Conservation (phyloP, 257 asterid genomes). For the Przewalskia tangutica region DNA sequence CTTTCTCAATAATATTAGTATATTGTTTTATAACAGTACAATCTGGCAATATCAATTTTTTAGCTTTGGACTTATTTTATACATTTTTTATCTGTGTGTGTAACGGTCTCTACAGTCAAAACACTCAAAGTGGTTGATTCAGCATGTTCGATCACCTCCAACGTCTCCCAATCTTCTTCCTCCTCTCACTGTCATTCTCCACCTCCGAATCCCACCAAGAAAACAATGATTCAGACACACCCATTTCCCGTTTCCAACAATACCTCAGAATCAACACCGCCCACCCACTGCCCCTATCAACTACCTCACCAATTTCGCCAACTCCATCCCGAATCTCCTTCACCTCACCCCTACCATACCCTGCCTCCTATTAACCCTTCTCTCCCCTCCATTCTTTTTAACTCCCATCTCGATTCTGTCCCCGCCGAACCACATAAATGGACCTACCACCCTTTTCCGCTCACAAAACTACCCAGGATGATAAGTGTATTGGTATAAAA, state of each 20-base stretch:
- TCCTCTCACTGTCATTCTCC: conserved; percentile 7
- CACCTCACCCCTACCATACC: conserved; percentile 49
- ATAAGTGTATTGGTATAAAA: conserved; percentile 49
- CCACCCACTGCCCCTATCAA: conserved; percentile 62
- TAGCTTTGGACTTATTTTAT: too few relatives aligned
- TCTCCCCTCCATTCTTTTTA: conserved; percentile 65
- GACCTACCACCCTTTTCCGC: conserved; percentile 77
- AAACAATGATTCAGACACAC: conserved; percentile 15
- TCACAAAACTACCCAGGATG: conserved; percentile 93
- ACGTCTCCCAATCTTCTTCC: conserved; percentile 17
- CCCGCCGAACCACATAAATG: conserved; percentile 84
- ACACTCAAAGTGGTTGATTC: too few relatives aligned
- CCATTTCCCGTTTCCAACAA: conserved; percentile 51
- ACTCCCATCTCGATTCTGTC: conserved; percentile 90
- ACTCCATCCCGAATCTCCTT: conserved; percentile 51
- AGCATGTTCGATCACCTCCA: conserved; percentile 28
- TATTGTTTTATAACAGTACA: too few relatives aligned
- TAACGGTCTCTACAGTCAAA: too few relatives aligned
- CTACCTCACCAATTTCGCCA: conserved; percentile 52
- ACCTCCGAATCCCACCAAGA: too few relatives aligned
- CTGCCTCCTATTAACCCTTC: conserved; percentile 60
- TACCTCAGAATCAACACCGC: conserved; percentile 84
- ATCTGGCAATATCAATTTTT: too few relatives aligned
- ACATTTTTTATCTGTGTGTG: too few relatives aligned
- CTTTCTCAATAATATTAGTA: too few relatives aligned